Evolutionary conservation across 768 basidiomycete species (phyloP), one percentile per base, ranked within the genome.

Genomic region (Tephrocybe sp.): DNA sequence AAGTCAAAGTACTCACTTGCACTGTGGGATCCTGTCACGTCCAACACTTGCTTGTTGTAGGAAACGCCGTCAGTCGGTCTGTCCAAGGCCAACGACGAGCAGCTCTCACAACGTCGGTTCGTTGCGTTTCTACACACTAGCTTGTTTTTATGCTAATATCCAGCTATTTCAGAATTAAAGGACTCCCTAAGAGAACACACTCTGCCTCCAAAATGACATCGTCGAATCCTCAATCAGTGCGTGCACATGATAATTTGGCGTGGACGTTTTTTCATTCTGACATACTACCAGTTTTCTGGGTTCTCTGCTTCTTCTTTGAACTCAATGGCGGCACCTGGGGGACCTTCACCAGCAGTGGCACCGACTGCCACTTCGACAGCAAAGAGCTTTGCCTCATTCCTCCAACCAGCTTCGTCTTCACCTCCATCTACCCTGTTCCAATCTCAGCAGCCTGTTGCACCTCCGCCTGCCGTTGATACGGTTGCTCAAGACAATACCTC

Each of bases 311-410:
- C n/a, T 41, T 47, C 7, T 23, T n/a, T n/a, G n/a, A 33, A 16
- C 41, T 27, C n/a, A 11, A 25, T n/a, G 47, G 23, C 45, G 40
- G 29, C 15, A 11, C 52, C 16, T 46, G 54, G 6, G 53, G 54
- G 6, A 33, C 64, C 8, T 21, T 5, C n/a, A 18, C 27, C 58
- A 67, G 39, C 68, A 3, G 61, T 68, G 7, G 57, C 74, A 11
- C 40, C 70, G 9, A 64, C 65, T 27, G 73, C 73, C 4, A 73
- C 78, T 5, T 69, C 61, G 42, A 72, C 80, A 3, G 74, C 77
- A 3, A 82, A 78, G 62, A 71, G 73, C n/a, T 75, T 81, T 57
- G 75, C 77, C 3, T 74, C 74, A 3, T 70, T 78, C 51, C 58
- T 79, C 5, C 68, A 59, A 10, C 27, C 25, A 21, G 37, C 47